Evolutionary conservation across 2,329 filamentous ascomycete genomes (phyloP).

Genomic region (Myriangium duriaei): DNA sequence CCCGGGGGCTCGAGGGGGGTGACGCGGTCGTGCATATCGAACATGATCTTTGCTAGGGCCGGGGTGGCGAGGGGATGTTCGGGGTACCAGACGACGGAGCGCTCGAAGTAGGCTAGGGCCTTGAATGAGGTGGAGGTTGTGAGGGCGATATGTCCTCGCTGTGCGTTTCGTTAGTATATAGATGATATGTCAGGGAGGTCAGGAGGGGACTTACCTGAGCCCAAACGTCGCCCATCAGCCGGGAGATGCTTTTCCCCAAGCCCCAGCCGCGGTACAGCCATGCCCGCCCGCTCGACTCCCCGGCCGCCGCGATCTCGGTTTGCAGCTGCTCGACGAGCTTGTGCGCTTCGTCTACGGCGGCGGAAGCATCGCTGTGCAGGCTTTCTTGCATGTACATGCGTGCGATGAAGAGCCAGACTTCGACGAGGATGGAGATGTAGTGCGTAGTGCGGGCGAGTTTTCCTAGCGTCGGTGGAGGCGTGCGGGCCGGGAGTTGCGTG

Average conservation of each 20-base stretch:
- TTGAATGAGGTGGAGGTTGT: slow-evolving; percentile 51
- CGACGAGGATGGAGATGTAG: slow-evolving; percentile 49
- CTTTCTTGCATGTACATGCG: slow-evolving; percentile 74
- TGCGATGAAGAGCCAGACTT: slow-evolving; percentile 83
- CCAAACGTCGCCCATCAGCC: slow-evolving; percentile 72
- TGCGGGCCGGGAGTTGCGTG: neutral
- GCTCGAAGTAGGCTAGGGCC: slow-evolving; percentile 68
- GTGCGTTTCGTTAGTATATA: slow-evolving; percentile 14
- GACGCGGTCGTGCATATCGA: slow-evolving; percentile 67
- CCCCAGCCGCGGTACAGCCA: slow-evolving; percentile 62
- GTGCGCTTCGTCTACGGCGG: slow-evolving; percentile 68
- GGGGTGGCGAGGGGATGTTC: slow-evolving; percentile 73
- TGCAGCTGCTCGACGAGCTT: slow-evolving; percentile 64
- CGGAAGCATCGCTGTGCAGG: slow-evolving; percentile 66
- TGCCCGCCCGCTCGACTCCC: slow-evolving; percentile 49
- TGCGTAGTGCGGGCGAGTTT: slow-evolving; percentile 39
- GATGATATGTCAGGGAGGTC: neutral
- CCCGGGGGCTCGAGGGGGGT: slow-evolving; percentile 40
- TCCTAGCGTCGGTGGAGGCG: slow-evolving; percentile 1
- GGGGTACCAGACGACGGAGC: slow-evolving; percentile 63
- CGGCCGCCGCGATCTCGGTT: slow-evolving; percentile 44
- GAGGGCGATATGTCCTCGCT: slow-evolving; percentile 57
- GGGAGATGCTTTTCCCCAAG: slow-evolving; percentile 66
- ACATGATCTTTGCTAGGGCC: slow-evolving; percentile 68
- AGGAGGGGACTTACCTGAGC: slow-evolving; percentile 51